phyloP scores from a whole-genome alignment of 495 filamentous ascomycete genomes.

The Aspergillus hancockii region DNA sequence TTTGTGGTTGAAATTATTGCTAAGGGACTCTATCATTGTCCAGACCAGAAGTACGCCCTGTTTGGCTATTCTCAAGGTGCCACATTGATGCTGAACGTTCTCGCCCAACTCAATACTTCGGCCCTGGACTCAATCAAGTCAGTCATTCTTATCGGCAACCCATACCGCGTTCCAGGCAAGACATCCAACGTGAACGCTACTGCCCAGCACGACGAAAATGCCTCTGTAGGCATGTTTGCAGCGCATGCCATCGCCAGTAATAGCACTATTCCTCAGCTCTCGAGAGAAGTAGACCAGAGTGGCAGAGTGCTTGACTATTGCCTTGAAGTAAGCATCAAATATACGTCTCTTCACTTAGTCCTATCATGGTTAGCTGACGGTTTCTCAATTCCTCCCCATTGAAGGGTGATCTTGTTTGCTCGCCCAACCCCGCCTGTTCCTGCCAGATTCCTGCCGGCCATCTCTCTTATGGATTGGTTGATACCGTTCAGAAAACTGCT shows the following conservation, averaged over 20 bases:
- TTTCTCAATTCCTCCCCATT: background rate
- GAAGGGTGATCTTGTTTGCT: conserved; percentile 1
- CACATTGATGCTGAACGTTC: background rate
- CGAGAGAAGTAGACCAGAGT: background rate
- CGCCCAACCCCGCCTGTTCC: background rate
- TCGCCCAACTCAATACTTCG: background rate
- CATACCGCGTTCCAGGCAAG: conserved; percentile 4
- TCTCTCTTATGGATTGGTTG: conserved; percentile 7
- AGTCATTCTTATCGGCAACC: conserved; percentile 4
- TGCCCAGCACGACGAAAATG: background rate
- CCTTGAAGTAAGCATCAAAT: background rate
- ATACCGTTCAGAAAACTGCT: background rate
- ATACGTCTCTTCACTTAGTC: background rate
- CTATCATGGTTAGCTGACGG: background rate
- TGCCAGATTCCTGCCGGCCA: conserved; percentile 6
- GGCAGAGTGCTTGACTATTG: conserved; percentile 8
- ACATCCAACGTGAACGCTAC: conserved; percentile 2
- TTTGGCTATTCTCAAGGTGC: conserved; percentile 9
- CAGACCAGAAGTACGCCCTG: conserved; percentile 5
- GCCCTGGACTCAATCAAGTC: background rate
- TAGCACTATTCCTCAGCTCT: background rate
- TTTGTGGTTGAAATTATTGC: background rate
- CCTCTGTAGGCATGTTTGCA: background rate
- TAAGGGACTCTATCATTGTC: background rate
- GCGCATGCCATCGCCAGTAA: background rate